Evolutionary conservation across 352 stramenopile genomes (phyloP).

Genomic region (Globisporangium emineosum): DNA sequence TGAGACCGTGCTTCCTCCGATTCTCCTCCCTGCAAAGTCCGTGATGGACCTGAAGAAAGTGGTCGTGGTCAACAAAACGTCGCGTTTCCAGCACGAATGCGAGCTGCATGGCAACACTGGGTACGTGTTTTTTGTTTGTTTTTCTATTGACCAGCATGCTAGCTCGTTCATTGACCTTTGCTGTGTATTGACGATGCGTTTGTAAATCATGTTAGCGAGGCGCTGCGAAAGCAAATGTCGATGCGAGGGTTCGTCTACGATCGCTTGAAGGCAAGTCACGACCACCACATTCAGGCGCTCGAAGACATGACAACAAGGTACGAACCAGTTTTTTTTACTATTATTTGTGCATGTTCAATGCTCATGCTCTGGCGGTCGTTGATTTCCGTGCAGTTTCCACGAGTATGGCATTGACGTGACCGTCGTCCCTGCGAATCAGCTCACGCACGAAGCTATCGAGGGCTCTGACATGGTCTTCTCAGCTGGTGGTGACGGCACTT

Average conservation of each 20-base stretch:
- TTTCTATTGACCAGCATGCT: neutral
- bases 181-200: neutral
- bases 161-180: conserved; percentile 11
- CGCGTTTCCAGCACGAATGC: conserved; percentile 83
- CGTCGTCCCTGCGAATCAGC: conserved; percentile 73
- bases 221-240: conserved; percentile 87
- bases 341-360: too few relatives aligned
- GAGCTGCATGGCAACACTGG: conserved; percentile 78
- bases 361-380: neutral
- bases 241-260: conserved; percentile 89
- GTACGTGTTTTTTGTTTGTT: conserved; percentile 28
- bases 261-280: conserved; percentile 79
- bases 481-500: conserved; percentile 81
- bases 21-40: conserved; percentile 42
- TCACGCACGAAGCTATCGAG: conserved; percentile 76
- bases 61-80: conserved; percentile 87
- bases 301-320: conserved; percentile 83
- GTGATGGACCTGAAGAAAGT: conserved; percentile 75
- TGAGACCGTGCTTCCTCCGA: conserved; percentile 26
- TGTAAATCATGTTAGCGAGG: conserved; percentile 45
- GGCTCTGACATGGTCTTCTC: conserved; percentile 87
- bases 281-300: conserved; percentile 81
- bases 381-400: conserved; percentile 43
- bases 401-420: conserved; percentile 64
- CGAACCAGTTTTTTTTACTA: neutral